Evolutionary conservation across 2,329 filamentous ascomycete species (phyloP).

Genomic region (Niveomyces coronatus): DNA sequence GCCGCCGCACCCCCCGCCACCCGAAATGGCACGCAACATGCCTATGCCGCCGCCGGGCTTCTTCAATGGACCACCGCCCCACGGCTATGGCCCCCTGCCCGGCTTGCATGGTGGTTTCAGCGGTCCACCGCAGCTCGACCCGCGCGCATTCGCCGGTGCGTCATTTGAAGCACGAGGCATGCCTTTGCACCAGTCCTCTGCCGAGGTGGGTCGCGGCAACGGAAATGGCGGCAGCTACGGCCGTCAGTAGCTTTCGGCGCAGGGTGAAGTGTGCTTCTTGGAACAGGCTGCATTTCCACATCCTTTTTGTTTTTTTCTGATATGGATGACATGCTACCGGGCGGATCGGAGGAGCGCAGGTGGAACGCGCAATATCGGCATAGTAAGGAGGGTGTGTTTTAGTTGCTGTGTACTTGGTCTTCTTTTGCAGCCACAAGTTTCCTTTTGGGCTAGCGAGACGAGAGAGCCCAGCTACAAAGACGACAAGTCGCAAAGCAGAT

Average conservation of each 20-base stretch:
- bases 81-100: constrained; percentile 43
- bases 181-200: constrained; percentile 33
- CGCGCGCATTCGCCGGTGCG: constrained; percentile 33
- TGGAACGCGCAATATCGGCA: too few species aligned
- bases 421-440: too few species aligned
- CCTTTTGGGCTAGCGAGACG: too few species aligned
- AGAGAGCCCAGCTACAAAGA: too few species aligned
- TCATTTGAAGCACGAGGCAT: constrained; percentile 47
- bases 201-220: constrained; percentile 4
- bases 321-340: too few species aligned
- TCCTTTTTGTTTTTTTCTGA: not conserved
- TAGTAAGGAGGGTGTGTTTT: too few species aligned
- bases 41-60: constrained; percentile 48
- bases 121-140: constrained; percentile 37
- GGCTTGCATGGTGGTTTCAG: constrained; percentile 47
- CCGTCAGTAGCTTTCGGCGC: too few species aligned
- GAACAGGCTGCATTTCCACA: too few species aligned
- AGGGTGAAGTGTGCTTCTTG: too few species aligned
- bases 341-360: too few species aligned
- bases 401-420: too few species aligned
- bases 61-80: constrained; percentile 37
- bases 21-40: constrained; percentile 42
- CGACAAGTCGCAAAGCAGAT: too few species aligned
- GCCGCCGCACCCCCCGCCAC: constrained; percentile 38
- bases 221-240: constrained; percentile 3